Percentiles rank a stretch among this genome's conserved stretches.
phyloP scores from a whole-genome alignment of 2,329 filamentous ascomycete species.

The Xylariaceae sp. region DNA sequence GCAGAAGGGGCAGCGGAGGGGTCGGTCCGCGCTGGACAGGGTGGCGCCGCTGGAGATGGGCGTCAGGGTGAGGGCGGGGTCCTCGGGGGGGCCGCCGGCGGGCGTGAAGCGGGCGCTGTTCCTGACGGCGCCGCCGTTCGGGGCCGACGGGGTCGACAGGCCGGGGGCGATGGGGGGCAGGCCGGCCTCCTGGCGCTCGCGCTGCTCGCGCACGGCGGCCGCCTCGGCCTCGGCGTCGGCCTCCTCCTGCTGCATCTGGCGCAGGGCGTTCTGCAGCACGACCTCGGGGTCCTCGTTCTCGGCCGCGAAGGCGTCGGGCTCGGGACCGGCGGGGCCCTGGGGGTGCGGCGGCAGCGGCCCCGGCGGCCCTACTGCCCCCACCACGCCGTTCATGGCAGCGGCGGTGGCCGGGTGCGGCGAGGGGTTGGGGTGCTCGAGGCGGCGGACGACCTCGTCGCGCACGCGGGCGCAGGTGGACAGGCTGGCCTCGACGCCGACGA shows the following conservation, averaged over 20 bases:
- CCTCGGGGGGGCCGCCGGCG: constrained; percentile 22
- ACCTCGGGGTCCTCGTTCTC: constrained; percentile 48
- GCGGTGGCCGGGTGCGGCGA: constrained; percentile 20
- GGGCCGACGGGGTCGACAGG: constrained; percentile 18
- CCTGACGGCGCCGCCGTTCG: constrained; percentile 8
- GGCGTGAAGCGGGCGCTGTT: constrained; percentile 17
- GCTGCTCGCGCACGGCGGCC: constrained; percentile 45
- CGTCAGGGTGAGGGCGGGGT: constrained; percentile 42
- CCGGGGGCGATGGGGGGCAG: constrained; percentile 24
- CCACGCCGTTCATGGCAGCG: constrained; percentile 11
- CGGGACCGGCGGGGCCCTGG: constrained; percentile 4
- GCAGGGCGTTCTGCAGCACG: constrained; percentile 51
- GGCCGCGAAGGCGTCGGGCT: constrained; percentile 27
- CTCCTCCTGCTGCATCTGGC: constrained; percentile 51
- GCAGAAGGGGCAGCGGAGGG: constrained; percentile 52
- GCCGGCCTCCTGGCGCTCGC: constrained; percentile 39
- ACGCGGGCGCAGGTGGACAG: constrained; percentile 49
- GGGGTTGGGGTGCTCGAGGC: constrained; percentile 30
- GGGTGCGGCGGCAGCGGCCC: too few relatives aligned
- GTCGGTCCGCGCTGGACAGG: constrained; percentile 37
- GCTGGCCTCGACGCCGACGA: constrained; percentile 47
- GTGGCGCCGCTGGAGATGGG: constrained; percentile 45
- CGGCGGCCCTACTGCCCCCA: too few relatives aligned
- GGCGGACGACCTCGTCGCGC: constrained; percentile 48
- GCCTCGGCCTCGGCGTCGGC: constrained; percentile 51